Evolutionary conservation across 352 stramenopile genomes (phyloP).

Genomic region (Globisporangium polare): DNA sequence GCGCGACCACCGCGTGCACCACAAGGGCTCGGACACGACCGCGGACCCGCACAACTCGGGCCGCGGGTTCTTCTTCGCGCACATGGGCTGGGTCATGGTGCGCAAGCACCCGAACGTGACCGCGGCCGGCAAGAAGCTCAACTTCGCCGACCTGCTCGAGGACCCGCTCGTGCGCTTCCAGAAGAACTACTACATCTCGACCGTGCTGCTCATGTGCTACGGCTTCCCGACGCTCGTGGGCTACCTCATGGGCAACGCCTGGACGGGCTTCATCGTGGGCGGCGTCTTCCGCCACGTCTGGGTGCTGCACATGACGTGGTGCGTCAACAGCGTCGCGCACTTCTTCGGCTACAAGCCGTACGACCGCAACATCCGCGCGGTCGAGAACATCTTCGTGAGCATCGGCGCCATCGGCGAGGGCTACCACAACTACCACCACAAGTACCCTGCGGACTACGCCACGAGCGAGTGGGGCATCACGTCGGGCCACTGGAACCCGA

Average conservation of each 20-base stretch:
- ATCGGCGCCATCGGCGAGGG: constrained; percentile 96
- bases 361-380: constrained; percentile 92
- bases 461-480: constrained; percentile 96
- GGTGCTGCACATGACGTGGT: constrained; percentile 98
- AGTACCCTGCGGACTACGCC: constrained; percentile 98
- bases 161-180: constrained; percentile 96
- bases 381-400: constrained; percentile 96
- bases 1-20: constrained; percentile 98
- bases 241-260: constrained; percentile 89
- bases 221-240: constrained; percentile 91
- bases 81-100: constrained; percentile 99
- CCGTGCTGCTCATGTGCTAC: constrained; percentile 96
- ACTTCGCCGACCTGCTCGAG: constrained; percentile 93
- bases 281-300: constrained; percentile 94
- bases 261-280: constrained; percentile 95
- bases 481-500: constrained; percentile 96
- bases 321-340: constrained; percentile 98
- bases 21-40: constrained; percentile 98
- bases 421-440: constrained; percentile 98
- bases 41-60: constrained; percentile 94
- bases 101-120: constrained; percentile 95
- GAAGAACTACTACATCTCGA: constrained; percentile 89
- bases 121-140: constrained; percentile 89
- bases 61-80: constrained; percentile 98
- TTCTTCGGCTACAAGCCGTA: constrained; percentile 99